Conservation (phyloP, 805 yeast species). For the Suhomyces pyralidae region DNA sequence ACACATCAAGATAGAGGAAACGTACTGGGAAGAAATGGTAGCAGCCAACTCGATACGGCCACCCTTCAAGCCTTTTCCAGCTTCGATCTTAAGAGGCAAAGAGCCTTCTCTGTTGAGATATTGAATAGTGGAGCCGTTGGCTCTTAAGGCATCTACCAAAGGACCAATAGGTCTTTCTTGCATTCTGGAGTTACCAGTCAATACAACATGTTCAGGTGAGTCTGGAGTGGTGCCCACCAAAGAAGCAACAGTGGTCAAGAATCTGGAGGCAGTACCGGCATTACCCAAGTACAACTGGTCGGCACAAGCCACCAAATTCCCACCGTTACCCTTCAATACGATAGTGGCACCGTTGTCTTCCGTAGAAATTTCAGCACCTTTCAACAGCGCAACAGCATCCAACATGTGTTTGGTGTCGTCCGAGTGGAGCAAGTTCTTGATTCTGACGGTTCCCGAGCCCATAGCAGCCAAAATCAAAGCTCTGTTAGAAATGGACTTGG, state of each 20-base stretch:
- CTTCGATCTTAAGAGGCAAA: conserved; percentile 70
- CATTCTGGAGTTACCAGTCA: conserved; percentile 96
- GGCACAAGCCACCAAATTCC: conserved; percentile 59
- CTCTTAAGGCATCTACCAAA: conserved; percentile 81
- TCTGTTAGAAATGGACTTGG: conserved; percentile 94
- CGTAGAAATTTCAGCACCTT: conserved; percentile 78
- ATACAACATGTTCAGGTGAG: conserved; percentile 47
- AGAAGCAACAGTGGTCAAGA: conserved; percentile 89
- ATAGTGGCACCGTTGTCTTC: conserved; percentile 91
- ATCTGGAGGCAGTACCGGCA: conserved; percentile 97
- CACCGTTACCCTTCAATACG: conserved; percentile 82
- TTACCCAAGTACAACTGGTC: conserved; percentile 85
- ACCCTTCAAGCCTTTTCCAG: conserved; percentile 75
- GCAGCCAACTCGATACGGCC: conserved; percentile 94
- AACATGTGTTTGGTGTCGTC: conserved; percentile 97
- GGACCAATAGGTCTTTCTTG: conserved; percentile 97
- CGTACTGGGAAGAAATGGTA: conserved; percentile 95
- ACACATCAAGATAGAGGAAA: conserved; percentile 92
- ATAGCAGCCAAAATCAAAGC: conserved; percentile 91
- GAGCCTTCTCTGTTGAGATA: conserved; percentile 78
- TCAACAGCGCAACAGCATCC: conserved; percentile 71
- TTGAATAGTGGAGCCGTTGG: conserved; percentile 73
- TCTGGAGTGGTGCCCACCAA: conserved; percentile 51
- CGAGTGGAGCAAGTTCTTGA: conserved; percentile 86
- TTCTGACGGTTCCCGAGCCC: conserved; percentile 78